A percentile compares a stretch with the other conserved stretches of the same genome.
These are phyloP conservation scores for Ogataea polymorpha DNA, from an alignment of 805 yeast species.

Conservation along the genomic window DNA sequence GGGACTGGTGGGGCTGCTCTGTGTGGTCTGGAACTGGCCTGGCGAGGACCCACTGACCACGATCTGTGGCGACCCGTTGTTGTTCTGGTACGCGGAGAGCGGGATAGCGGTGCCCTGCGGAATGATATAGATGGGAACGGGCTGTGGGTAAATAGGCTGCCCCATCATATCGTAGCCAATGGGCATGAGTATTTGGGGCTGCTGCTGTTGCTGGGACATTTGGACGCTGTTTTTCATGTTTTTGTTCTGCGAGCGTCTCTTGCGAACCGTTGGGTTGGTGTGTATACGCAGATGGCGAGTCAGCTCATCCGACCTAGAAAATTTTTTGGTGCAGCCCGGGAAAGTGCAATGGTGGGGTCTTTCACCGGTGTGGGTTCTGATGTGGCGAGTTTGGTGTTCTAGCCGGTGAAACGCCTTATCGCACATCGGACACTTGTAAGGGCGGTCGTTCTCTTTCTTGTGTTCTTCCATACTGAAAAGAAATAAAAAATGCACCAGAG, in stretches of 20 bases:
- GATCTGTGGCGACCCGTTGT: constrained; percentile 4
- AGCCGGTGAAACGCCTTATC: constrained; percentile 82
- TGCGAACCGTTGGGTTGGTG: constrained; percentile 54
- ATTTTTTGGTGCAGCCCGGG: constrained; percentile 78
- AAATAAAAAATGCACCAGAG: neutral
- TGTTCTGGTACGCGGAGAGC: constrained; percentile 11
- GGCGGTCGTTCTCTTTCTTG: constrained; percentile 40
- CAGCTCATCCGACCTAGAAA: constrained; percentile 78
- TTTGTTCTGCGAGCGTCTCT: constrained; percentile 37
- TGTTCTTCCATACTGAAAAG: constrained; percentile 9
- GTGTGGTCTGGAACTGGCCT: constrained; percentile 7
- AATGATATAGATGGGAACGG: constrained; percentile 29
- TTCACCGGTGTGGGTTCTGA: constrained; percentile 91
- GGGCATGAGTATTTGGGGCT: constrained; percentile 25
- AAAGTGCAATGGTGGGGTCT: constrained; percentile 83
- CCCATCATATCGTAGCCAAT: constrained; percentile 32
- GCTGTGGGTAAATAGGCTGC: constrained; percentile 31
- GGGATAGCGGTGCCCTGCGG: constrained; percentile 26
- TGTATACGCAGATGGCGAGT: constrained; percentile 85
- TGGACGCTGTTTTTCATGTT: constrained; percentile 9
- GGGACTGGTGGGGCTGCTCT: constrained; percentile 18
- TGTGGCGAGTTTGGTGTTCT: constrained; percentile 89
- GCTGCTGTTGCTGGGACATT: constrained; percentile 5
- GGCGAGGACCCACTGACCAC: constrained; percentile 5
- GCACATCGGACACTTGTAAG: constrained; percentile 83